A percentile compares a stretch with the other conserved stretches of the same genome.
These are phyloP conservation scores for Candida nemodendra DNA, from an alignment of 805 yeast genomes.

Conservation along the genomic window DNA sequence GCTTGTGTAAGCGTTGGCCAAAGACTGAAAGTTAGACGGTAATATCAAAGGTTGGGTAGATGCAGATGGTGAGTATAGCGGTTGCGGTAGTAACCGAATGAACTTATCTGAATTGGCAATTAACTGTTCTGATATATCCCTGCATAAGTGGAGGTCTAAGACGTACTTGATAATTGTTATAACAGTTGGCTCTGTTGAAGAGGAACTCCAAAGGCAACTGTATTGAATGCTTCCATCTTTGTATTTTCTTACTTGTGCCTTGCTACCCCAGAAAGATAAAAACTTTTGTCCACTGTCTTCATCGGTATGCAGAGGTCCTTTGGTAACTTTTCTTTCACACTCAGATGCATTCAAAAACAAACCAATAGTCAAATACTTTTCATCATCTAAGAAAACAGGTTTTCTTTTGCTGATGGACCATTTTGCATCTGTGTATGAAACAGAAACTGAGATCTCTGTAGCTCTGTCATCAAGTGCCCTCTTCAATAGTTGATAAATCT, in stretches of 20 bases:
- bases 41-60: constrained; percentile 46
- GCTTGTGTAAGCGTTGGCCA: constrained; percentile 51
- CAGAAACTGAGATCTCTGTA: constrained; percentile 34
- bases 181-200: constrained; percentile 59
- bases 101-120: constrained; percentile 42
- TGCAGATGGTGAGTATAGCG: constrained; percentile 56
- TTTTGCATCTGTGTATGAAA: constrained; percentile 15
- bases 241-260: constrained; percentile 83
- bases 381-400: constrained; percentile 36
- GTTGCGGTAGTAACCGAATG: constrained; percentile 54
- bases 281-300: constrained; percentile 60
- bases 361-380: constrained; percentile 50
- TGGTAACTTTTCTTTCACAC: constrained; percentile 78
- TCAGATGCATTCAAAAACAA: constrained; percentile 67
- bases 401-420: constrained; percentile 55
- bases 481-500: constrained; percentile 54
- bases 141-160: constrained; percentile 58
- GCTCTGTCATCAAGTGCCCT: constrained; percentile 57
- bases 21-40: constrained; percentile 41
- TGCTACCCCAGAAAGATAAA: constrained; percentile 85
- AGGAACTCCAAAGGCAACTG: constrained; percentile 81
- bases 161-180: constrained; percentile 63
- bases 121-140: constrained; percentile 38
- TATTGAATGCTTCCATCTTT: constrained; percentile 89
- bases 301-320: constrained; percentile 74